A percentile compares a stretch with the other conserved stretches of the same genome.
Conservation (phyloP, 345 rosid species). For the Mallotus nudiflorus region DNA sequence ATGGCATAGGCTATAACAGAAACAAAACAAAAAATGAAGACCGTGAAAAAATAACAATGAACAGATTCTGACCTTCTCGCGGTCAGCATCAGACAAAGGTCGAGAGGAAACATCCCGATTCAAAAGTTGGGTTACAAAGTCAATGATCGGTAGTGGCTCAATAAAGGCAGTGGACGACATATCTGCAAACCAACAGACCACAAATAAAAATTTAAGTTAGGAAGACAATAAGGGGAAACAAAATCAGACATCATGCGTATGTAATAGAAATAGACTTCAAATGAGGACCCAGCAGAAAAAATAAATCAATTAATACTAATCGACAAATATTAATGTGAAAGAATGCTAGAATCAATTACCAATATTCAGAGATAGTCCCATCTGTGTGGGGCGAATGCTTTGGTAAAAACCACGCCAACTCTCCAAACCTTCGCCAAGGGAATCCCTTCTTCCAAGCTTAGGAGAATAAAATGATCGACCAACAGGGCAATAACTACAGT, state of each 20-base stretch:
- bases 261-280: not conserved
- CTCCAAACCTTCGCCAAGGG: conserved; percentile 91
- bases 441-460: conserved; percentile 69
- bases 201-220: not conserved
- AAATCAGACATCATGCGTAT: no score
- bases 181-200: conserved; percentile 46
- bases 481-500: conserved; percentile 73
- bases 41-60: not conserved
- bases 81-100: conserved; percentile 87
- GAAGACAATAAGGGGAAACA: not conserved
- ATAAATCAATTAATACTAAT: not conserved
- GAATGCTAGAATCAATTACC: conserved; percentile 33
- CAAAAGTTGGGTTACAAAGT: conserved; percentile 65
- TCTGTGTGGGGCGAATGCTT: conserved; percentile 96
- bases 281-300: no score
- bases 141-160: conserved; percentile 81
- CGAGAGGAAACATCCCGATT: conserved; percentile 69
- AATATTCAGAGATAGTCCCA: conserved; percentile 86
- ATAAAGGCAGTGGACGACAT: conserved; percentile 98
- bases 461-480: conserved; percentile 94
- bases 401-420: conserved; percentile 99
- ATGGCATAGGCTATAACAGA: not conserved
- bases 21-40: not conserved
- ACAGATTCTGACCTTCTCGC: conserved; percentile 64
- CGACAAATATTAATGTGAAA: not conserved